A percentile compares a stretch with the other conserved stretches of the same genome.
Evolutionary conservation across 108 stramenopile species (phyloP).

Genomic region (Stephanodiscus triporus): DNA sequence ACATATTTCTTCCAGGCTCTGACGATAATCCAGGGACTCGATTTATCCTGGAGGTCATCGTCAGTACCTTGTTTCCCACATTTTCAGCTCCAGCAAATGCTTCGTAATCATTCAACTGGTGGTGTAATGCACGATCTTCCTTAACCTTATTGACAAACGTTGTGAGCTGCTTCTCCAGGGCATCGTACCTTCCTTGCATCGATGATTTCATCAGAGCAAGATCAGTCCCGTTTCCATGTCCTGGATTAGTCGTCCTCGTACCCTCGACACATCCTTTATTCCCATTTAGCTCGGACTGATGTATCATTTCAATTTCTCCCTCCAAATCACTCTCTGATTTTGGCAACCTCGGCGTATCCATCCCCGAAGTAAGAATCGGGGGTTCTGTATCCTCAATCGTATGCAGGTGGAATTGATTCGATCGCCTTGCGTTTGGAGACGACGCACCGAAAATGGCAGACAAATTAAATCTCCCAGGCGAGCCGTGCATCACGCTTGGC

Average conservation of each 20-base stretch:
- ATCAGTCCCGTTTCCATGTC: background rate
- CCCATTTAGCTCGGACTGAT: background rate
- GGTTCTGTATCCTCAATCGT: background rate
- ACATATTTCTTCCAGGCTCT: conserved; percentile 41
- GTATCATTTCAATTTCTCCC: background rate
- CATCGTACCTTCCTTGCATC: background rate
- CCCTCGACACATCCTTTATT: background rate
- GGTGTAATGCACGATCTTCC: conserved; percentile 44
- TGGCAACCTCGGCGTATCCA: too few relatives aligned
- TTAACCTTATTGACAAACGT: conserved; percentile 21
- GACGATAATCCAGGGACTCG: conserved; percentile 1
- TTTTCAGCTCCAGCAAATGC: conserved; percentile 48
- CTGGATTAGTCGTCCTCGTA: background rate
- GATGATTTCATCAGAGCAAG: background rate
- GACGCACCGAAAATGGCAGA: background rate
- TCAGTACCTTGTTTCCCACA: conserved; percentile 28
- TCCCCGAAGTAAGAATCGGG: background rate
- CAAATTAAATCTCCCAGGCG: background rate
- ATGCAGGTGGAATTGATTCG: background rate
- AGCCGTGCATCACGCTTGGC: background rate
- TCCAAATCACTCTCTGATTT: background rate
- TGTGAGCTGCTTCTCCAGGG: conserved; percentile 30
- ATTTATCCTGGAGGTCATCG: conserved; percentile 17
- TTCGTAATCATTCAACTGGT: conserved; percentile 42
- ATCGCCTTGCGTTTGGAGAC: background rate